Base-by-base conservation (phyloP, 2,329 filamentous ascomycete species). In the Colletotrichum horii region DNA sequence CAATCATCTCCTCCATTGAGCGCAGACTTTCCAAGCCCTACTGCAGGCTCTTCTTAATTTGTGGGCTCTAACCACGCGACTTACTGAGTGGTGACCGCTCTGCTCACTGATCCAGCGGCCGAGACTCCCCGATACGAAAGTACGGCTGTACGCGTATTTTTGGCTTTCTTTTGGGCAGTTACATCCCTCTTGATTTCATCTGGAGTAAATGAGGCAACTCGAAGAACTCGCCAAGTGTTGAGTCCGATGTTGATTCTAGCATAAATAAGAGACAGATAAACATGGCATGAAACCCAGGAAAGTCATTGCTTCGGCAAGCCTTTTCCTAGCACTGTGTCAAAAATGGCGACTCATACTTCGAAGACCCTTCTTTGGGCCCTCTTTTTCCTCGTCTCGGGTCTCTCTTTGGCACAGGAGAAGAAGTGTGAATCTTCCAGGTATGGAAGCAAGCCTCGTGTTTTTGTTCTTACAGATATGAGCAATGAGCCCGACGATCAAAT, bases 401-500 rank as follows among this genome's bases (percentile, higher is more conserved):
- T n/a, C 12, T 24, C 48, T n/a, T 12, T 34, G 43, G 48, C 28
- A 7, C 48, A 67, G 6, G 28, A 67, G 8, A 34, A 36, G n/a
- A 58, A 38, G 24, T 68, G 66, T 30, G 66, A 68, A 7, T 26
- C 30, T 14, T 58, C 66, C 22, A 16, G 66, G 28, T 68, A 60
- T 60, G 52, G 58, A 32, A n/a, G 26, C 30, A 83, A 83, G 77
- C 83, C 82, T 3, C 80, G 81, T 8, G 82, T 86, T 7, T 86
- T 87, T 34, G 82, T 86, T 70, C 71, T 86, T 8, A 83, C 84
- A 16, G 86, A 88, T 67, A 87, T 87, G 70, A 84, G 83, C 48
- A 87, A 87, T 75, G 86, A 88, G 74, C 86, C 85, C 1, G 86
- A 88, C 72, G 86, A 88, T 78, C 81, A 83, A 6, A 83, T 87